phyloP scores from a whole-genome alignment of 345 rosid genomes.

The Kandelia obovata region DNA sequence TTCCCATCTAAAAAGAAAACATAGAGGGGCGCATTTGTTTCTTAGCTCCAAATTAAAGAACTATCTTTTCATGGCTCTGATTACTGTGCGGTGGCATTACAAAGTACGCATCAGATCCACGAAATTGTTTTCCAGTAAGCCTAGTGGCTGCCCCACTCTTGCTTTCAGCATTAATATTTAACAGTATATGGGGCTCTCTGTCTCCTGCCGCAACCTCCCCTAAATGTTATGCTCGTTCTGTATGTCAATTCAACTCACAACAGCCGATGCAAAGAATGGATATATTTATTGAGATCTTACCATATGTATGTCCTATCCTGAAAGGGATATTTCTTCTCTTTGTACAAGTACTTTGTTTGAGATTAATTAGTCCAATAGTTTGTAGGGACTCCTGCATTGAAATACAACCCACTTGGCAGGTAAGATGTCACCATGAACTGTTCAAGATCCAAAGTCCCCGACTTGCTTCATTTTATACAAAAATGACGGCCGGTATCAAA shows the following conservation, averaged over 20 bases:
- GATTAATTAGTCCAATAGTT: background rate
- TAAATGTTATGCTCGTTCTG: slow-evolving; percentile 7
- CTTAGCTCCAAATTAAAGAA: too few species aligned
- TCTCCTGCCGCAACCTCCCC: slow-evolving; percentile 8
- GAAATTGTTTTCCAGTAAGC: background rate
- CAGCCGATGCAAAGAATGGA: background rate
- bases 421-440: too few species aligned
- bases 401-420: too few species aligned
- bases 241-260: background rate
- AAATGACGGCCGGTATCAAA: too few species aligned
- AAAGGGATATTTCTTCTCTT: background rate
- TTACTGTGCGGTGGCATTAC: background rate
- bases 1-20: too few species aligned
- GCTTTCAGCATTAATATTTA: slow-evolving; percentile 6
- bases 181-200: background rate
- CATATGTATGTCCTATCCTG: slow-evolving; percentile 5
- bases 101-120: background rate
- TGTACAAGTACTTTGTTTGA: background rate
- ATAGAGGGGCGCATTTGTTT: too few species aligned
- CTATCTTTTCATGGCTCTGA: background rate
- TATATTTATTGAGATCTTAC: background rate
- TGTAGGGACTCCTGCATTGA: background rate
- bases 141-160: slow-evolving; percentile 16
- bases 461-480: too few species aligned
- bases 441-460: too few species aligned